Evolutionary conservation across 176 grass and related monocot species (phyloP).

Genomic region (Aegilops sharonensis): DNA sequence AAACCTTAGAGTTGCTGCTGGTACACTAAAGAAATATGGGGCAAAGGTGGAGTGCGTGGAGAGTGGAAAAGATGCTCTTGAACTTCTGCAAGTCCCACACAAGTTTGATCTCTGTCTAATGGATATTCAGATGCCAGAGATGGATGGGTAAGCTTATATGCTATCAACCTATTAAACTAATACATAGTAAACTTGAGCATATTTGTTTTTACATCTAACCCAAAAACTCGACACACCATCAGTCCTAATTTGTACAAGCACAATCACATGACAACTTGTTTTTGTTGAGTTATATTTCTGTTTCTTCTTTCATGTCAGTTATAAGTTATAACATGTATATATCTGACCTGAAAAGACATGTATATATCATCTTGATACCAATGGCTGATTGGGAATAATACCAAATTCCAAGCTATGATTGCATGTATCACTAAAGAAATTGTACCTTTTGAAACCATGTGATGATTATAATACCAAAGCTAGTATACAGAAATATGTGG

Average conservation of each 20-base stretch:
- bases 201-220: not conserved
- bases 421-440: not conserved
- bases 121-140: constrained; percentile 99
- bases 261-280: not conserved
- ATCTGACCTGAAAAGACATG: not conserved
- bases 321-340: not conserved
- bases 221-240: not conserved
- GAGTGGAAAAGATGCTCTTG: constrained; percentile 84
- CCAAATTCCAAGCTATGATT: not conserved
- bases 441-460: not conserved
- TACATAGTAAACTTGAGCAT: not conserved
- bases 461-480: not conserved
- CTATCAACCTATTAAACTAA: not conserved
- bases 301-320: not conserved
- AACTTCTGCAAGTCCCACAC: constrained; percentile 71
- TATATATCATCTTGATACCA: not conserved
- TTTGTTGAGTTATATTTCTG: not conserved
- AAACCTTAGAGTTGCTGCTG: constrained; percentile 90
- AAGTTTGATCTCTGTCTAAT: constrained; percentile 97
- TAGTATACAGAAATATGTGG: not conserved
- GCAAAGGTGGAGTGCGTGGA: constrained; percentile 88
- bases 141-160: constrained; percentile 82
- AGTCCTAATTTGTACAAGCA: not conserved
- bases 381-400: not conserved
- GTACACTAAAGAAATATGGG: constrained; percentile 86